Conservation (phyloP, 192 early-diverging fungal species). For the Coemansia sp. region DNA sequence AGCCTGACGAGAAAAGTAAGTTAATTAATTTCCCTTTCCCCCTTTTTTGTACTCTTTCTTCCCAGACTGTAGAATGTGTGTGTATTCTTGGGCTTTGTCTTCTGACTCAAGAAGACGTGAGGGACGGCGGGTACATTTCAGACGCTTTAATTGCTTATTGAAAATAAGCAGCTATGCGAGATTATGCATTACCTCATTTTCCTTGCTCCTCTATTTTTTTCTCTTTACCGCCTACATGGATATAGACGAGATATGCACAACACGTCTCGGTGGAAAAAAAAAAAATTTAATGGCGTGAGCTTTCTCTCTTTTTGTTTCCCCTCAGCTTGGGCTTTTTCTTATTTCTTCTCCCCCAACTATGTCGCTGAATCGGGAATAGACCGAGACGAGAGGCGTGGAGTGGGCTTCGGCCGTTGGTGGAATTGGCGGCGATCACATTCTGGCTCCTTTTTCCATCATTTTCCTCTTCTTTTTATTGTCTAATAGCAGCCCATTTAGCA, state of each 20-base stretch:
- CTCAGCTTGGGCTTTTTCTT: background rate
- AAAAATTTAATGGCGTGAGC: constrained; percentile 1
- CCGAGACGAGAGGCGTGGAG: background rate
- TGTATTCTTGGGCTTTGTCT: background rate
- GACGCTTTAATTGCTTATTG: background rate
- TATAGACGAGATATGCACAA: too few species aligned
- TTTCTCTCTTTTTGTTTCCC: background rate
- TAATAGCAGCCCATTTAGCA: background rate
- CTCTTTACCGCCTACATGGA: too few species aligned
- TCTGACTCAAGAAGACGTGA: too few species aligned
- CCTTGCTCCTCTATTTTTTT: background rate
- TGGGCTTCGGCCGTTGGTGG: constrained; percentile 18
- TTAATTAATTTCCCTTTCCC: background rate
- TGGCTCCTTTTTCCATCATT: background rate
- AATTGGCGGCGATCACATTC: constrained; percentile 23
- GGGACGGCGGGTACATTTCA: too few species aligned
- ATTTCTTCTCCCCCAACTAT: background rate
- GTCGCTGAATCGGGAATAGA: background rate
- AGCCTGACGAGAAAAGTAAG: constrained; percentile 10
- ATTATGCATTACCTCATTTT: background rate
- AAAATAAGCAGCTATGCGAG: background rate
- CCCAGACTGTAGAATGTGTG: background rate
- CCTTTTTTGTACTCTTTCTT: background rate
- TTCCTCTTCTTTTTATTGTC: background rate
- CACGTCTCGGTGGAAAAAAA: background rate